Evolutionary conservation across 129 eudicot genomes (phyloP).

Genomic region (Mikania micrantha): DNA sequence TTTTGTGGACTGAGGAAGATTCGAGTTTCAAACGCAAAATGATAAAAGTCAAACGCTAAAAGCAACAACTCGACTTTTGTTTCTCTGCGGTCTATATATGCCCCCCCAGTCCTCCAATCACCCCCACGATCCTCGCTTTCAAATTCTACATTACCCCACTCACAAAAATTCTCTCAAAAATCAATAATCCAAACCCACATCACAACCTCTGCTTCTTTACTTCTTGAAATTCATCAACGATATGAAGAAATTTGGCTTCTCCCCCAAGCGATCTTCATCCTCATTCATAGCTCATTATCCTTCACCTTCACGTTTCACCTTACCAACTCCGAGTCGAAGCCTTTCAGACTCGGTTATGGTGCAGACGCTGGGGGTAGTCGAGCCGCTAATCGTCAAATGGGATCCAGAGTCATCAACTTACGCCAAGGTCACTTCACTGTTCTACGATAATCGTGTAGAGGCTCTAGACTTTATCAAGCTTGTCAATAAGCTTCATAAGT

Average conservation of each 20-base stretch:
- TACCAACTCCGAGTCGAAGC: conserved; percentile 29
- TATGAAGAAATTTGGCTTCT: conserved; percentile 30
- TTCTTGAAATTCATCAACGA: neutral
- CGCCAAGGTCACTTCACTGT: conserved; percentile 59
- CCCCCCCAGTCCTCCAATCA: neutral
- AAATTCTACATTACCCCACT: neutral
- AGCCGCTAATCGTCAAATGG: conserved; percentile 55
- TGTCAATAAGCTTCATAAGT: conserved; percentile 49
- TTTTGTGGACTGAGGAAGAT: neutral
- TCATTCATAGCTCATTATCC: conserved; percentile 38
- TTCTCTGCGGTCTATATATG: conserved; percentile 1
- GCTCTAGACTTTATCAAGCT: conserved; percentile 40
- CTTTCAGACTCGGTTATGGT: conserved; percentile 42
- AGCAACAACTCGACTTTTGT: neutral
- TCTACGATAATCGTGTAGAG: conserved; percentile 50
- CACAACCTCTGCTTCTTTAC: neutral
- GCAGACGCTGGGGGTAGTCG: conserved; percentile 39
- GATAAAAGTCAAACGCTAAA: neutral
- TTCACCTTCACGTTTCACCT: conserved; percentile 35
- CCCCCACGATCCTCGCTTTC: neutral
- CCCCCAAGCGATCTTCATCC: conserved; percentile 32
- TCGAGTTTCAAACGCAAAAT: neutral
- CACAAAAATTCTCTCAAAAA: neutral
- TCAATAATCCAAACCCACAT: neutral
- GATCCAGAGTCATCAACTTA: conserved; percentile 38